Evolutionary conservation across 306 rosid genomes (phyloP).

Genomic region (Trifolium pratense): DNA sequence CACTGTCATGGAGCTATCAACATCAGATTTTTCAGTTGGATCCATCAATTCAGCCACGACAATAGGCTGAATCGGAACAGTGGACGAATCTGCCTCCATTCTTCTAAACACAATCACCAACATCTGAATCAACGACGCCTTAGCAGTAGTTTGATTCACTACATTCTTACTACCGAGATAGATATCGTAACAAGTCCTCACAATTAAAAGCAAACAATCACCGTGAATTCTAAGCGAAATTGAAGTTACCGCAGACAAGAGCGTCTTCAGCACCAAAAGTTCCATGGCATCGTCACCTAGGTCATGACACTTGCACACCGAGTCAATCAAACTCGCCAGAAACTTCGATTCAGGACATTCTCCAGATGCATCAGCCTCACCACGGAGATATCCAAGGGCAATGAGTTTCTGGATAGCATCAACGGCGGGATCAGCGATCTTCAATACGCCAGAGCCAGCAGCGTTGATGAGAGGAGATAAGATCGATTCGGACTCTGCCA

Average conservation of each 20-base stretch:
- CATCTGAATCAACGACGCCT: constrained; percentile 97
- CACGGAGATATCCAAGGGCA: constrained; percentile 82
- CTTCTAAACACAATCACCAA: constrained; percentile 93
- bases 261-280: constrained; percentile 84
- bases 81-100: constrained; percentile 99
- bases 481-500: constrained; percentile 79
- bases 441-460: constrained; percentile 71
- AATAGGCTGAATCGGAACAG: constrained; percentile 95
- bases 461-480: constrained; percentile 84
- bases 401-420: constrained; percentile 87
- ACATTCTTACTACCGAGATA: constrained; percentile 84
- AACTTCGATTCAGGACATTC: constrained; percentile 75
- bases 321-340: constrained; percentile 74
- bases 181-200: constrained; percentile 91
- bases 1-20: constrained; percentile 76
- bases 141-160: constrained; percentile 96
- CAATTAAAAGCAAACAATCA: constrained; percentile 86
- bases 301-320: constrained; percentile 90
- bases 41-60: constrained; percentile 98
- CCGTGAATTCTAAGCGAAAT: constrained; percentile 93
- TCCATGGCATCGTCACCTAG: constrained; percentile 89
- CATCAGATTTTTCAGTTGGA: constrained; percentile 82
- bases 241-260: constrained; percentile 92
- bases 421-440: constrained; percentile 96
- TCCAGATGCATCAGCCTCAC: constrained; percentile 83